Base-by-base conservation (phyloP, 495 filamentous ascomycete species). In the Niebla homalea region DNA sequence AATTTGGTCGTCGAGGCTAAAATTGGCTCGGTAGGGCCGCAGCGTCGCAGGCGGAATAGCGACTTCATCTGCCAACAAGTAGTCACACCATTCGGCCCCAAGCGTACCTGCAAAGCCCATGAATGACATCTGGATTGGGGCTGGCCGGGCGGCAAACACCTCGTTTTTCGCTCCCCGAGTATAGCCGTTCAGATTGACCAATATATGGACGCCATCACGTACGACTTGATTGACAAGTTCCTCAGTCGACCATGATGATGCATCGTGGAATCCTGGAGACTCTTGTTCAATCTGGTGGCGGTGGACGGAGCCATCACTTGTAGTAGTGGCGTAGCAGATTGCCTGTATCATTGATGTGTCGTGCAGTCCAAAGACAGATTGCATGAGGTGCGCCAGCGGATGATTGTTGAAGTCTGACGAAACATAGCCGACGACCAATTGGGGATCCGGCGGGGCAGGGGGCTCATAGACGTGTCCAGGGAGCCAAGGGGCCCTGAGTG, bases 391-490 rank as follows among this genome's bases (percentile, higher is more conserved):
- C 5, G 93, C 92, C 37, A 99, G 73, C 29, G 92, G 92, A 60
- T 99, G 92, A 62, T 99, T 99, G 61, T 99, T 99, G 67, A 99
- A 99, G 63, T 99, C 92, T 0, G 90, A 96, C 2, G 92, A 97
- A 25, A 99, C 81, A 61, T 99, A 99, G 41, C 92, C 92, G 48
- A 99, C 81, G 55, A 85, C 86, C 36, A 99, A 78, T 52, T 83
- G 77, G 0, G 92, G 89, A 25, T 70, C 72, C 11, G 92, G 93
- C 7, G 92, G 90, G 4, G 76, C 61, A 0, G 92, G 92, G 5
- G 92, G 92, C 12, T 78, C 75, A 59, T 85, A 97, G 2, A 96
- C 85, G 4, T 78, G 80, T 35, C 67, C 55, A 14, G 90, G 86
- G 43, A 97, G 75, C 92, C 92, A 99, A 0, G 85, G 76, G 1